Percentiles rank a stretch among this genome's conserved stretches.
Conservation (phyloP, 2,329 filamentous ascomycete genomes). For the Ilyonectria robusta region DNA sequence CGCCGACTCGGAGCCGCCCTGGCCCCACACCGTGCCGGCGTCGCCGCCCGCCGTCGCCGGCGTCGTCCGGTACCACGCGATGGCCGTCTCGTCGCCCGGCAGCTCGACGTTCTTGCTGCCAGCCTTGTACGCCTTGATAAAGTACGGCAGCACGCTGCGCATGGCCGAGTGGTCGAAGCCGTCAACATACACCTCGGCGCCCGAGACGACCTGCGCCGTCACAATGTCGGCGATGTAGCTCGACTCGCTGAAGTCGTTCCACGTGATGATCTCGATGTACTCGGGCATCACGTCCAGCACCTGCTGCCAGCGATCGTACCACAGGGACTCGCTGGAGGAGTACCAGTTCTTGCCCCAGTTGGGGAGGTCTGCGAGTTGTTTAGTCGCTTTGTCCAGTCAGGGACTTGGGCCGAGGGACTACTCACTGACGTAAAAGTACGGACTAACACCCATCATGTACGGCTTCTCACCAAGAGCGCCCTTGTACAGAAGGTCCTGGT, state of each 20-base stretch:
- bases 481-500: slow-evolving; percentile 53
- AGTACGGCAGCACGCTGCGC: slow-evolving; percentile 63
- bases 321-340: slow-evolving; percentile 73
- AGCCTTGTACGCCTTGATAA: slow-evolving; percentile 65
- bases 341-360: slow-evolving; percentile 73
- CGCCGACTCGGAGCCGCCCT: slow-evolving; percentile 42
- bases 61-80: slow-evolving; percentile 54
- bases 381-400: not conserved
- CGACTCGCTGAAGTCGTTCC: slow-evolving; percentile 70
- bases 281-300: slow-evolving; percentile 63
- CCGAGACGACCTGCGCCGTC: slow-evolving; percentile 58
- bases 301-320: slow-evolving; percentile 71
- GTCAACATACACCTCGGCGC: slow-evolving; percentile 63
- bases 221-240: slow-evolving; percentile 65
- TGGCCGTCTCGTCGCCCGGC: slow-evolving; percentile 46
- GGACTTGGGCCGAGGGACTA: no score
- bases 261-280: slow-evolving; percentile 61
- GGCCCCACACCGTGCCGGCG: slow-evolving; percentile 52
- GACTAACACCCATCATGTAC: slow-evolving; percentile 69
- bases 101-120: slow-evolving; percentile 47
- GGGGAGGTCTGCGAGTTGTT: slow-evolving; percentile 57
- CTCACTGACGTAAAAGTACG: slow-evolving; percentile 71
- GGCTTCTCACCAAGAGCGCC: slow-evolving; percentile 52
- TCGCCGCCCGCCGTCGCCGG: slow-evolving; percentile 43
- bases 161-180: slow-evolving; percentile 66